Percentiles rank a stretch among this genome's conserved stretches.
Conservation (phyloP, 345 rosid species). For the Trapa bicornis region DNA sequence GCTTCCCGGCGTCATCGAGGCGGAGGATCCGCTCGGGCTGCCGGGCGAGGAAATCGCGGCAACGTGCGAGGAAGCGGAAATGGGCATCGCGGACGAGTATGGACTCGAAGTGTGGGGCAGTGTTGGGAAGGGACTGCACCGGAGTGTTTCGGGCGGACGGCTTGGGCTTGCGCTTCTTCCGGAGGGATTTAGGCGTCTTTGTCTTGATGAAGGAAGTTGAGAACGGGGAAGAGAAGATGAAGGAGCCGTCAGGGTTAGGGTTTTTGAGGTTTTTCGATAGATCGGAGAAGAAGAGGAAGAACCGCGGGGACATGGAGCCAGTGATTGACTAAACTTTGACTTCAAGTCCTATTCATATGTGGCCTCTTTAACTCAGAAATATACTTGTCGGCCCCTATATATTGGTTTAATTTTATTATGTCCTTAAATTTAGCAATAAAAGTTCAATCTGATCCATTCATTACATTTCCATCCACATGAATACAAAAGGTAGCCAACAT, state of each 20-base stretch:
- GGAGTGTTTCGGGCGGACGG: conserved; percentile 48
- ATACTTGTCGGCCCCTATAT: no score
- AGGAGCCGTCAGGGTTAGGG: conserved; percentile 25
- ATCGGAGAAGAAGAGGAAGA: neutral
- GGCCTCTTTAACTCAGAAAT: no score
- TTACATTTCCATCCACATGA: no score
- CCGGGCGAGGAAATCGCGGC: conserved; percentile 53
- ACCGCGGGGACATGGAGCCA: conserved; percentile 27
- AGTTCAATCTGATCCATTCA: no score
- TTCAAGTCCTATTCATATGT: no score
- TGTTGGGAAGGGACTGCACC: conserved; percentile 42
- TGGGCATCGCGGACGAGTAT: conserved; percentile 46
- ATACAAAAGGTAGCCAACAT: no score
- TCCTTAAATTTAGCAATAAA: no score
- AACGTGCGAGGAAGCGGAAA: conserved; percentile 53
- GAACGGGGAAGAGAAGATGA: conserved; percentile 16
- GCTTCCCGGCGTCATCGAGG: conserved; percentile 72
- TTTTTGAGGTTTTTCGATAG: neutral
- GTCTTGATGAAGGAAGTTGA: conserved; percentile 82
- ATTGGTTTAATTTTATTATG: no score
- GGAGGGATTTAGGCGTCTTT: conserved; percentile 48
- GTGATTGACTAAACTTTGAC: no score
- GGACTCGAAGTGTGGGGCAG: conserved; percentile 41
- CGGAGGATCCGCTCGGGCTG: conserved; percentile 57
- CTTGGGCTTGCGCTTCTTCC: conserved; percentile 26